Conservation (phyloP, 2,329 filamentous ascomycete genomes). For the Peltaster fructicola region DNA sequence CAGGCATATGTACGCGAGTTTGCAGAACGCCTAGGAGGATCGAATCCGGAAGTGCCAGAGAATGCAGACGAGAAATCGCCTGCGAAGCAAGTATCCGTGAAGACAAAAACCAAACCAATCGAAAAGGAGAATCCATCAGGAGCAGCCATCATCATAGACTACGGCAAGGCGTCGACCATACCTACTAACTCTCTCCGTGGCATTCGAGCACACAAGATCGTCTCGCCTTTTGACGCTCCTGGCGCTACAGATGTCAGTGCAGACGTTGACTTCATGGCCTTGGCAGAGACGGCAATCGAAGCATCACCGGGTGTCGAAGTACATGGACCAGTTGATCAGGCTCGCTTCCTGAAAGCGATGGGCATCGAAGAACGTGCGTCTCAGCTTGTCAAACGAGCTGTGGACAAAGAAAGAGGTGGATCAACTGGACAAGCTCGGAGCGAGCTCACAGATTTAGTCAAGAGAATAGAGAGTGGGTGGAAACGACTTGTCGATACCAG, state of each 20-base stretch:
- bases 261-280: conserved; percentile 79
- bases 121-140: conserved; percentile 51
- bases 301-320: conserved; percentile 72
- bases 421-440: conserved; percentile 21
- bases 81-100: conserved; percentile 8
- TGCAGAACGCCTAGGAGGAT: conserved; percentile 65
- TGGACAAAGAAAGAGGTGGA: conserved; percentile 17
- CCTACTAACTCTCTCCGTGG: conserved; percentile 82
- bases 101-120: conserved; percentile 10
- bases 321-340: conserved; percentile 81
- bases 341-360: conserved; percentile 59
- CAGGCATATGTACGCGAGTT: conserved; percentile 66
- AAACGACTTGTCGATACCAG: conserved; percentile 68
- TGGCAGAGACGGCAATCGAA: conserved; percentile 64
- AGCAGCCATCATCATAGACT: conserved; percentile 89
- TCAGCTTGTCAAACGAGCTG: conserved; percentile 38
- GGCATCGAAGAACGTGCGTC: conserved; percentile 65
- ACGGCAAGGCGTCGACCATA: conserved; percentile 62
- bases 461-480: conserved; percentile 56
- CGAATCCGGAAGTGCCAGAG: conserved; percentile 13
- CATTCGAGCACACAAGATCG: conserved; percentile 57
- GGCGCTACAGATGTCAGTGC: conserved; percentile 78
- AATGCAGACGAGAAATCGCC: conserved; percentile 6
- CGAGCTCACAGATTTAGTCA: conserved; percentile 31
- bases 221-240: conserved; percentile 63